Conservation (phyloP, 352 stramenopile genomes). For the Globisporangium iwayamae region DNA sequence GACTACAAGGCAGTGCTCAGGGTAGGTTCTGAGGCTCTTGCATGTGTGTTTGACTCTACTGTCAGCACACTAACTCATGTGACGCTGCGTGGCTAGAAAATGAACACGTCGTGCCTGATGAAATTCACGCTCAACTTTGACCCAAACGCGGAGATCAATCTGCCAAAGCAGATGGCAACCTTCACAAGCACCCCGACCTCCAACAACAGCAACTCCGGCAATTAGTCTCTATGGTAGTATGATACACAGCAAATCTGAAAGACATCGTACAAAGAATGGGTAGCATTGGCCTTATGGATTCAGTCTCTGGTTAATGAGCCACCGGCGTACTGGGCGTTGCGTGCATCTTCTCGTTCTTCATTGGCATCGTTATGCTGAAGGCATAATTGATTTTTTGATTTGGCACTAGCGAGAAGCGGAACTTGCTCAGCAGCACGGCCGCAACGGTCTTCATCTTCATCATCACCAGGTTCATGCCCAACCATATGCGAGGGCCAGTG, state of each 20-base stretch:
- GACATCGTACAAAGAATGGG: background rate
- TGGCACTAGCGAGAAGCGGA: conserved; percentile 10
- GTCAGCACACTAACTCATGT: background rate
- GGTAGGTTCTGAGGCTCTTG: conserved; percentile 20
- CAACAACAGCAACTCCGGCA: background rate
- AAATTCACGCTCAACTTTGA: conserved; percentile 80
- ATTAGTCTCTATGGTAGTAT: background rate
- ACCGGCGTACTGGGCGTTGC: background rate
- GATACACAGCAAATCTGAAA: background rate
- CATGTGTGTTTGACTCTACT: background rate
- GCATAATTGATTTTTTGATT: background rate
- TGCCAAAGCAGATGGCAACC: conserved; percentile 17
- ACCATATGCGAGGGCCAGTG: conserved; percentile 31
- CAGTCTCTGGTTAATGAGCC: too few species aligned
- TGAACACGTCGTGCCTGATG: conserved; percentile 67
- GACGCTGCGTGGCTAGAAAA: conserved; percentile 30
- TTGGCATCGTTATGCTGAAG: background rate
- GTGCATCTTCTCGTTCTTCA: background rate
- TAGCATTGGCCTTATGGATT: background rate
- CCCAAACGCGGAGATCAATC: conserved; percentile 51
- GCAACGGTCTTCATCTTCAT: conserved; percentile 35
- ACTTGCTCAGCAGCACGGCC: conserved; percentile 43
- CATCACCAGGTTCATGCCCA: conserved; percentile 27
- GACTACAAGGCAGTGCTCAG: conserved; percentile 53
- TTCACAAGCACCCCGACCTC: background rate